phyloP scores from a whole-genome alignment of 2,329 filamentous ascomycete genomes.

The Penicillium hordei region DNA sequence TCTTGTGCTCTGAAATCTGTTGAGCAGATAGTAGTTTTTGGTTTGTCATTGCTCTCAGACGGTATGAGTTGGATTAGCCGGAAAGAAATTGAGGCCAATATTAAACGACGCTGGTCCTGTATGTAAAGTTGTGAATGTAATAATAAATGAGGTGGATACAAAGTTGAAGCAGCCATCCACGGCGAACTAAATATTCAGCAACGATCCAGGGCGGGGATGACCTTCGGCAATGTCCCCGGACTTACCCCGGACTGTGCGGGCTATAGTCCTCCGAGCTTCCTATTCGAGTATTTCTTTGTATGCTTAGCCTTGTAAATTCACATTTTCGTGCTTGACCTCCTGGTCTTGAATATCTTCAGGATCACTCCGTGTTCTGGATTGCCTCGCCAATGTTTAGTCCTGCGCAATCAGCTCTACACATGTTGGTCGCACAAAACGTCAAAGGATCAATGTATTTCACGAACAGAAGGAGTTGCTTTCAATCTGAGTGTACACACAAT shows the following conservation, averaged over 20 bases:
- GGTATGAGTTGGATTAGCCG: neutral
- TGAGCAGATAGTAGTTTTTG: slow-evolving; percentile 40
- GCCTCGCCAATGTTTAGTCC: neutral
- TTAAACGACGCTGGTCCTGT: neutral
- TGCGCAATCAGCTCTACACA: neutral
- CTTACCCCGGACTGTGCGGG: slow-evolving; percentile 20
- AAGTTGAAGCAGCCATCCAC: slow-evolving; percentile 10
- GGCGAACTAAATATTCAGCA: slow-evolving; percentile 24
- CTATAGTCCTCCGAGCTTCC: neutral
- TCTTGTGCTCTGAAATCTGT: slow-evolving; percentile 53
- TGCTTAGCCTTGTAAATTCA: neutral
- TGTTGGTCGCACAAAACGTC: neutral
- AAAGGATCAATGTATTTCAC: neutral
- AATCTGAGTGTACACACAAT: neutral
- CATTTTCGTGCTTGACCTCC: no score
- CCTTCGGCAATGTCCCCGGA: slow-evolving; percentile 21
- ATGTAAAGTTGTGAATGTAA: neutral
- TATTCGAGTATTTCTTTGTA: neutral
- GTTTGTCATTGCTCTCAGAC: slow-evolving; percentile 26
- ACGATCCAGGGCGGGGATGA: neutral
- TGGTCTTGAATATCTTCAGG: neutral
- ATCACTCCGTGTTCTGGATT: neutral
- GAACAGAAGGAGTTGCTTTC: neutral
- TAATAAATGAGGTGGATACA: no score
- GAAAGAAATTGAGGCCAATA: neutral